Base-by-base conservation (phyloP, 441 rosid species). In the Brassica balearica region DNA sequence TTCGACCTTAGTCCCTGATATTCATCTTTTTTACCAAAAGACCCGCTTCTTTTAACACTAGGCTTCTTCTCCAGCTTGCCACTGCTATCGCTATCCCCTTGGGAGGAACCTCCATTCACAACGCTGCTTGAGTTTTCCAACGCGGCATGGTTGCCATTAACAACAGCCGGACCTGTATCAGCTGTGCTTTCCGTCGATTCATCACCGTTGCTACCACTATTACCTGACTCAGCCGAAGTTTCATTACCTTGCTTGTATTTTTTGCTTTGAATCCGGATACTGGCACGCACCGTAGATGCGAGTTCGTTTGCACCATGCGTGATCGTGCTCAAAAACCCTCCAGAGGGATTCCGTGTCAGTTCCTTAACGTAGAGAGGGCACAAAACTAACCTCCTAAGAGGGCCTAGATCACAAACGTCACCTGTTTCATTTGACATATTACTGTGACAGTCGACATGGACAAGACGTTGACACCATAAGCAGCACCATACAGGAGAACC, bases 401-500 rank as follows among this genome's bases (percentile, higher is more conserved):
- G 85, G 51, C 97, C 98, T 80, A 96, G 84, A 82, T 94, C 99
- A 87, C 98, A 93, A 71, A 86, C 67, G 81, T 90, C 94, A 69
- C 98, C 97, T 5, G 84, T 89, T 86, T 93, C 97, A 78, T 78
- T 89, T 9, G 85, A 89, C 92, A 95, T 86, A 71, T 76, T 88
- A 81, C 81, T 77, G 69, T 91, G 97, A 76, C 99, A 96, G 84
- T 96, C 99, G 36, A 96, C 97, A 79, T 96, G 99, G 25, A 96
- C 91, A 69, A 96, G 91, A 29, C 92, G 90, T 76, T 96, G 99
- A 84, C 99, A 96, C 98, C 99, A 96, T 85, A 91, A 86, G 88
- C 99, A 96, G 82, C 97, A 91, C 99, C 97, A 96, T 76, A 94
- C 86, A 41, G 99, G 99, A 29, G 98, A 94, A 65, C 98, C 99